Evolutionary conservation across 1,284 basidiomycete species (phyloP).

Genomic region (Trichosporon faecale): DNA sequence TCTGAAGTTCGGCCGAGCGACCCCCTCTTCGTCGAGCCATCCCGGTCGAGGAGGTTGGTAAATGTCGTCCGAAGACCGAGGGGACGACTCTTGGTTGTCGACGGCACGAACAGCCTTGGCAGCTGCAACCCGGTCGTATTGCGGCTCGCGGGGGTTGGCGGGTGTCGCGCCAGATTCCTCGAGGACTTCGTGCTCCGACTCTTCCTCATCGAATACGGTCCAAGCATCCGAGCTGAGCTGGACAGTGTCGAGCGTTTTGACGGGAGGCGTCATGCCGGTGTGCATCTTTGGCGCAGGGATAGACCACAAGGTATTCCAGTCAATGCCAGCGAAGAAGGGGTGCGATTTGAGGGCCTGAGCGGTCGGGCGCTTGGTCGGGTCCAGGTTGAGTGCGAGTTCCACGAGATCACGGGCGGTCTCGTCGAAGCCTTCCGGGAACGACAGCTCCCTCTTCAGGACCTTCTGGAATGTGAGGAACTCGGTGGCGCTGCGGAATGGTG

Average conservation of each 20-base stretch:
- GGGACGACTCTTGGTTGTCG: constrained; percentile 23
- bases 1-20: not conserved
- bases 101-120: constrained; percentile 37
- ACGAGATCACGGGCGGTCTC: constrained; percentile 54
- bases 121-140: constrained; percentile 36
- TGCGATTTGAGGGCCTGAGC: constrained; percentile 66
- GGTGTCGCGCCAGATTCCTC: constrained; percentile 31
- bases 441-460: constrained; percentile 56
- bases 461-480: constrained; percentile 61
- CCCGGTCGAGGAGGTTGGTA: constrained; percentile 40
- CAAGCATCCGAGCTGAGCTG: constrained; percentile 39
- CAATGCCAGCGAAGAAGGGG: constrained; percentile 67
- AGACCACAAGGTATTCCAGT: constrained; percentile 74
- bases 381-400: constrained; percentile 56
- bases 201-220: constrained; percentile 48
- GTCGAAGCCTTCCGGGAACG: constrained; percentile 55
- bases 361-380: constrained; percentile 63
- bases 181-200: constrained; percentile 38
- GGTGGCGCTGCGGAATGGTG: constrained; percentile 58
- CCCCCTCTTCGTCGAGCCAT: constrained; percentile 32
- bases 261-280: constrained; percentile 49
- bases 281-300: constrained; percentile 48
- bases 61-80: constrained; percentile 17
- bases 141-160: constrained; percentile 12
- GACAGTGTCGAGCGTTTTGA: constrained; percentile 26